A percentile compares a stretch with the other conserved stretches of the same genome.
Evolutionary conservation across 2,329 filamentous ascomycete species (phyloP).

Genomic region (Meredithiella fracta): DNA sequence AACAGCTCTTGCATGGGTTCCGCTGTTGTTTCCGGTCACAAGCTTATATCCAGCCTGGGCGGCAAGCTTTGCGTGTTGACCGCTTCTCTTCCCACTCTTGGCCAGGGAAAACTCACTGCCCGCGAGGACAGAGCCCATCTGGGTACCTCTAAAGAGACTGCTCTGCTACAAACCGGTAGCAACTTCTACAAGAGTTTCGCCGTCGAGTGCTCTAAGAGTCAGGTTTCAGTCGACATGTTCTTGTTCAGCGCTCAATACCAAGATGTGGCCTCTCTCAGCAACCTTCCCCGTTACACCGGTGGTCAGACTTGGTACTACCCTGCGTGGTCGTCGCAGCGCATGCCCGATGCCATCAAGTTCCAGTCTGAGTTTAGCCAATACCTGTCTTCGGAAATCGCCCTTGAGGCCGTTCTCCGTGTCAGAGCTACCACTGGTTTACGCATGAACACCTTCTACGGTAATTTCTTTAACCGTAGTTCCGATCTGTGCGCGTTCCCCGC

Average conservation of each 20-base stretch:
- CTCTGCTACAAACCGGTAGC: constrained; percentile 76
- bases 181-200: constrained; percentile 99
- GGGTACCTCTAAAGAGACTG: constrained; percentile 81
- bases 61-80: constrained; percentile 90
- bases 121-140: constrained; percentile 92
- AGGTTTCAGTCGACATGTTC: constrained; percentile 98
- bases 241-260: constrained; percentile 92
- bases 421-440: constrained; percentile 85
- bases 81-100: constrained; percentile 76
- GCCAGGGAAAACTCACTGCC: constrained; percentile 78
- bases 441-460: constrained; percentile 97
- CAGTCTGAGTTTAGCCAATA: constrained; percentile 94
- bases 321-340: constrained; percentile 85
- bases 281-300: constrained; percentile 87
- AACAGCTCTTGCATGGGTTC: constrained; percentile 88
- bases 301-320: constrained; percentile 98
- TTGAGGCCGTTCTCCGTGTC: constrained; percentile 90
- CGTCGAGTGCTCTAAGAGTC: constrained; percentile 96
- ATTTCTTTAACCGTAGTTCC: constrained; percentile 97
- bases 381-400: constrained; percentile 85
- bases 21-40: constrained; percentile 81
- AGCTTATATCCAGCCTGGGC: constrained; percentile 83
- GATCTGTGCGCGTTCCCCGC: constrained; percentile 96
- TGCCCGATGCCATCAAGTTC: constrained; percentile 95
- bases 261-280: constrained; percentile 90